Evolutionary conservation across 768 basidiomycete genomes (phyloP).

Genomic region (Imleria badia): DNA sequence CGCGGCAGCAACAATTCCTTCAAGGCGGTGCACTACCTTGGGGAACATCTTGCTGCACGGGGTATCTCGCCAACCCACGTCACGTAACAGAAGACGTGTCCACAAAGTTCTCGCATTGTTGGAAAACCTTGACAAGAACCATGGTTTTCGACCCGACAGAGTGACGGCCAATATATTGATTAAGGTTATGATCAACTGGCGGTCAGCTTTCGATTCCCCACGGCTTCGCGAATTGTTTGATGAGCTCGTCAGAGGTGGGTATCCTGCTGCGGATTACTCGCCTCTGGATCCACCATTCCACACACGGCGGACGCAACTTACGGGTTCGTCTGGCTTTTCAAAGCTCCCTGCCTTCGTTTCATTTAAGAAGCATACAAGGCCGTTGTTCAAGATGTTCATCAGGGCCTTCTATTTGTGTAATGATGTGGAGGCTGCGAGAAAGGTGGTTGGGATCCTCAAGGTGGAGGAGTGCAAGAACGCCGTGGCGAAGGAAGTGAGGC

Average conservation of each 20-base stretch:
- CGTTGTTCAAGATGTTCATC: constrained; percentile 73
- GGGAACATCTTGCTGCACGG: constrained; percentile 61
- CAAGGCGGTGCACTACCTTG: constrained; percentile 39
- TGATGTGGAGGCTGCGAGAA: constrained; percentile 53
- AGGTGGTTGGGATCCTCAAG: constrained; percentile 55
- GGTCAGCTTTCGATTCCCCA: constrained; percentile 37
- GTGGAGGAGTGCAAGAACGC: constrained; percentile 30
- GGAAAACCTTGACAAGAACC: constrained; percentile 40
- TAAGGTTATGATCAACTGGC: constrained; percentile 58
- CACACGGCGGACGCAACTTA: constrained; percentile 27
- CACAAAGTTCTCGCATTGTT: constrained; percentile 41
- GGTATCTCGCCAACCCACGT: constrained; percentile 30
- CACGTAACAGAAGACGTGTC: constrained; percentile 46
- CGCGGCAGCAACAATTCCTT: constrained; percentile 29
- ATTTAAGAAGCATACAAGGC: constrained; percentile 59
- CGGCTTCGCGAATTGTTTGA: constrained; percentile 63
- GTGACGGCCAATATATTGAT: constrained; percentile 70
- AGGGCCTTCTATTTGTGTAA: constrained; percentile 56
- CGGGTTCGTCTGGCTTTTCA: constrained; percentile 32
- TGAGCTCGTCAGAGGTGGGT: constrained; percentile 57
- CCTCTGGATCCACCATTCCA: constrained; percentile 45
- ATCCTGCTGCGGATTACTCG: constrained; percentile 41
- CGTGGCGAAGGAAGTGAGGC: constrained; percentile 13
- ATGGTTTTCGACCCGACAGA: constrained; percentile 60
- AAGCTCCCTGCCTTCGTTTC: constrained; percentile 44